Base-by-base conservation (phyloP, 139 green algal species). In the Chlorella ohadii region DNA sequence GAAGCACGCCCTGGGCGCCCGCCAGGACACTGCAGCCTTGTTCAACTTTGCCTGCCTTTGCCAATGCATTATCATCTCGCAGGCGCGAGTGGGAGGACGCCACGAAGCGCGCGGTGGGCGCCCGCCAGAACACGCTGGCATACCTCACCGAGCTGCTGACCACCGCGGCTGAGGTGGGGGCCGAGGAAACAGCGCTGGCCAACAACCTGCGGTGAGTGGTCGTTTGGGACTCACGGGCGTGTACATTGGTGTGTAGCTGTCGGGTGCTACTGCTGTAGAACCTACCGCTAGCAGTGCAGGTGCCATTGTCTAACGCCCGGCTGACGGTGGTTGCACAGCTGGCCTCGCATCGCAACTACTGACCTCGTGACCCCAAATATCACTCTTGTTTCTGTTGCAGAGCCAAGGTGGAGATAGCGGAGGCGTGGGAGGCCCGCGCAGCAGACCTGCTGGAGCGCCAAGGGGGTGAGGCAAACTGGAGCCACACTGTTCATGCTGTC, bases 81-180 rank as follows among this genome's bases (percentile, higher is more conserved):
- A 79, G 84, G 68, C 72, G 85, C 2, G 90, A 93, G 77, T 93
- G 90, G 90, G 83, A 93, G 68, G 90, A 93, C 5, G 55, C 67
- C 4, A 87, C 87, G 33, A 81, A 82, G 41, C 89, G 89, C 81
- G 56, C 85, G 4, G 27, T 86, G 41, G 74, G 36, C 33, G 23
- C 23, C 4, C 57, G 61, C 1, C 76, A 87, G 36, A 56, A 27
- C 61, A 87, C 85, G 20, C 63, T 93, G 63, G 4, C 31, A 4
- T 63, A 36, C 3, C 73, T 92, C 36, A 11, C 72, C 20, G 87
- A 93, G 73, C 47, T 86, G 64, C 67, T 92, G 13, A 70, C 67
- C 17, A 83, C 82, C 34, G 89, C 87, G 1, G 44, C 73, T 0
- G 80, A 82, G 28, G 68, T 86, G 51, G 87, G 76, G 27, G 78